Evolutionary conservation across 352 stramenopile genomes (phyloP).

Genomic region (Pythium periplocum): DNA sequence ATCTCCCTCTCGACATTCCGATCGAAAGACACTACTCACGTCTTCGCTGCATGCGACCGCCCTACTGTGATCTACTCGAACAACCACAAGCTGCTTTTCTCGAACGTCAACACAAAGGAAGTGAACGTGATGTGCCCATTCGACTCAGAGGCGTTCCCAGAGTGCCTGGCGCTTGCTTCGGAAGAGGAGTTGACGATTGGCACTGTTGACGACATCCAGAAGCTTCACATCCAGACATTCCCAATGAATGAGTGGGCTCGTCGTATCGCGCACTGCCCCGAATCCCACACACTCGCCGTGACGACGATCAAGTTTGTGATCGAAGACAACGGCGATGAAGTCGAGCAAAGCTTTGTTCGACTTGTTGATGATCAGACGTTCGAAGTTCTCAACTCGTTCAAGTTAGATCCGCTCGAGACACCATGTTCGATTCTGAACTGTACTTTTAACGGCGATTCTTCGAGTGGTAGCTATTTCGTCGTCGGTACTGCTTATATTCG

Average conservation of each 20-base stretch:
- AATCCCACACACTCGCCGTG: constrained; percentile 80
- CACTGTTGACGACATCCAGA: constrained; percentile 98
- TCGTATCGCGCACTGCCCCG: constrained; percentile 83
- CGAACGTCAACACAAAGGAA: constrained; percentile 91
- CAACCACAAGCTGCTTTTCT: constrained; percentile 96
- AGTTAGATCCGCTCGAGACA: constrained; percentile 85
- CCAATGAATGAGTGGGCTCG: constrained; percentile 92
- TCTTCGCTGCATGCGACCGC: constrained; percentile 96
- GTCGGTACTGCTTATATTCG: constrained; percentile 91
- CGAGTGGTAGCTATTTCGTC: constrained; percentile 74
- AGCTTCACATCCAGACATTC: constrained; percentile 97
- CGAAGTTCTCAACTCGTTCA: constrained; percentile 86
- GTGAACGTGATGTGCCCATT: constrained; percentile 93
- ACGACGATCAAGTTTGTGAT: constrained; percentile 77
- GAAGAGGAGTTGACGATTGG: constrained; percentile 94
- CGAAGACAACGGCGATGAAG: constrained; percentile 79
- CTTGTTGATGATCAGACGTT: constrained; percentile 98
- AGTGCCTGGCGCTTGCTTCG: constrained; percentile 95
- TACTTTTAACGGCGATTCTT: constrained; percentile 73
- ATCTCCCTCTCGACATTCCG: constrained; percentile 92
- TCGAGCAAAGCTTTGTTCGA: constrained; percentile 88
- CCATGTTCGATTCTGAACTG: constrained; percentile 81
- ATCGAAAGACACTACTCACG: constrained; percentile 90
- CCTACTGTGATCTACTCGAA: constrained; percentile 97
- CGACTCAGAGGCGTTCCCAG: constrained; percentile 88